Evolutionary conservation across 208 protist genomes (phyloP).

Genomic region (Leishmania aethiopica): DNA sequence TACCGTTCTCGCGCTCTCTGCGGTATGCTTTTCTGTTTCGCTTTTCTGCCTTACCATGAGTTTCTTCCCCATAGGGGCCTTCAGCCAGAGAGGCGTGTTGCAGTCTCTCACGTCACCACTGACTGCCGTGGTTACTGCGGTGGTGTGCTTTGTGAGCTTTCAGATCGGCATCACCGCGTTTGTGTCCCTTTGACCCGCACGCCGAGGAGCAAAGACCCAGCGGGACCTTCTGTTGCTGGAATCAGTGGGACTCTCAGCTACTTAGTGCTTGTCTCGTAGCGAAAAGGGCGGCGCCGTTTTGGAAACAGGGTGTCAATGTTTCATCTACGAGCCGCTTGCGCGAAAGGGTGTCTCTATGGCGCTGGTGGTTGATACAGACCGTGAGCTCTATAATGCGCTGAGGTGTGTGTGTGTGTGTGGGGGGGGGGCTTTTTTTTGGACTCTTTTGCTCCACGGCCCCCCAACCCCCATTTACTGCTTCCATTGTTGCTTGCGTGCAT

Average conservation of each 20-base stretch:
- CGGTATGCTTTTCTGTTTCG: conserved; percentile 1
- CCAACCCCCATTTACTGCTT: background rate
- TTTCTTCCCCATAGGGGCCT: background rate
- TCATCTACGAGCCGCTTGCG: background rate
- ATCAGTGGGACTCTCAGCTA: background rate
- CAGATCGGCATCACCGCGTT: conserved; percentile 10
- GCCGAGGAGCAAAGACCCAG: background rate
- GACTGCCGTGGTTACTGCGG: conserved; percentile 2
- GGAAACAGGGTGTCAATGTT: background rate
- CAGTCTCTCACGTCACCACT: conserved; percentile 8
- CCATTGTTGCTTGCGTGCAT: background rate
- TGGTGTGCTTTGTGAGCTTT: conserved; percentile 14
- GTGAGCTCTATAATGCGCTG: background rate
- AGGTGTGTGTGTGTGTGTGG: too few relatives aligned
- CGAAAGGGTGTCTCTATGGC: background rate
- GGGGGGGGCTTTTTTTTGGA: background rate
- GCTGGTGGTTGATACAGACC: background rate
- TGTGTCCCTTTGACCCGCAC: background rate
- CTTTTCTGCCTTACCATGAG: conserved; percentile 8
- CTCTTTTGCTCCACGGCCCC: background rate
- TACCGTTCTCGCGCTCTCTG: conserved; percentile 4
- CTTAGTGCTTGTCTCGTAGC: too few relatives aligned
- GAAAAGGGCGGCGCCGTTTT: background rate
- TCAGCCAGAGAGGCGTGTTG: background rate
- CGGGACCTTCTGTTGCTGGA: background rate